Conservation (phyloP, 31 red algal genomes). For the Porphyra umbilicalis region DNA sequence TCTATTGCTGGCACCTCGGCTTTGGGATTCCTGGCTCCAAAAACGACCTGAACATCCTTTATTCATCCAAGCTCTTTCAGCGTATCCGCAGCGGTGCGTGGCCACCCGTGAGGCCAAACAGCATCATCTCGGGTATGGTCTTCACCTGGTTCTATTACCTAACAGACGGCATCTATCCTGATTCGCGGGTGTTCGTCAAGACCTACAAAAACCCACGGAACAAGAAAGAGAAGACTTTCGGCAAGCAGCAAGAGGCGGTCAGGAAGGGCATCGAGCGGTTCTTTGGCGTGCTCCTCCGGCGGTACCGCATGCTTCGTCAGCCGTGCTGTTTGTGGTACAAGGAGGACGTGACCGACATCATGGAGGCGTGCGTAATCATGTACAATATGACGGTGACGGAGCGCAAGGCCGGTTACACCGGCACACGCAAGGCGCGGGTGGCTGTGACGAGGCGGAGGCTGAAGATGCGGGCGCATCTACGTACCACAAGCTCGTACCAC, state of each 20-base stretch:
- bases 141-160: slow-evolving; percentile 33
- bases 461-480: too few relatives aligned
- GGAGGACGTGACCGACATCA: slow-evolving; percentile 12
- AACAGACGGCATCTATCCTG: slow-evolving; percentile 45
- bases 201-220: slow-evolving; percentile 7
- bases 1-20: slow-evolving; percentile 33
- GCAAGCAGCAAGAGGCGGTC: slow-evolving; percentile 11
- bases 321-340: slow-evolving; percentile 5
- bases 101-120: slow-evolving; percentile 15
- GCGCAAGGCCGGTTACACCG: background rate
- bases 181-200: slow-evolving; percentile 28
- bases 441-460: too few relatives aligned
- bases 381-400: slow-evolving; percentile 23
- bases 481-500: too few relatives aligned
- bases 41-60: slow-evolving; percentile 28
- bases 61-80: slow-evolving; percentile 25
- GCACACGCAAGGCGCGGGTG: too few relatives aligned
- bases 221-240: slow-evolving; percentile 19
- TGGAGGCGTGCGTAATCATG: slow-evolving; percentile 6
- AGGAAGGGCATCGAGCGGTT: slow-evolving; percentile 33
- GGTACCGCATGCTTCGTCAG: slow-evolving; percentile 17
- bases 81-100: slow-evolving; percentile 16
- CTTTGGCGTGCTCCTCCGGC: slow-evolving; percentile 21
- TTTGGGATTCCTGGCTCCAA: slow-evolving; percentile 44
- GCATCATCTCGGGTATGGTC: background rate